These are phyloP conservation scores for Phytophthora cryptogea DNA, from an alignment of 352 stramenopile species.

Conservation along the genomic window DNA sequence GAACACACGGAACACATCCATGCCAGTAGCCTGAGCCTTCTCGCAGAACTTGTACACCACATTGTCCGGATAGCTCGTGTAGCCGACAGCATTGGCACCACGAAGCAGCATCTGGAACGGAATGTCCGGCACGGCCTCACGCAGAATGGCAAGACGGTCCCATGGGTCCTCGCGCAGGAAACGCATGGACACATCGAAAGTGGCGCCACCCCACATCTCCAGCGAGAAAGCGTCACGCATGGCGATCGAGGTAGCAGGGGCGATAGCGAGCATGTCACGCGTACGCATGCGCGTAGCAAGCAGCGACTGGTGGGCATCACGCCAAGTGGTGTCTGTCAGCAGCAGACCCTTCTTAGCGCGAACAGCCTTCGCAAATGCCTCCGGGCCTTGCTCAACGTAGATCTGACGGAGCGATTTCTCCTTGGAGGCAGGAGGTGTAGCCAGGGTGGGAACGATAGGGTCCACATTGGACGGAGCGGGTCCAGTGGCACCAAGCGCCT, in stretches of 20 bases:
- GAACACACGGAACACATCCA: constrained; percentile 99
- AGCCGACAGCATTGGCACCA: constrained; percentile 96
- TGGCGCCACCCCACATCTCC: constrained; percentile 98
- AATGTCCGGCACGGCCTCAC: constrained; percentile 95
- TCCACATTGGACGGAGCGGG: constrained; percentile 87
- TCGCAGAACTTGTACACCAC: constrained; percentile 98
- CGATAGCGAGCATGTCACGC: constrained; percentile 96
- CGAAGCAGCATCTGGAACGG: constrained; percentile 98
- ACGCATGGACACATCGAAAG: constrained; percentile 97
- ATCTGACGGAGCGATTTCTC: constrained; percentile 89
- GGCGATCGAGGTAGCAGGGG: constrained; percentile 90
- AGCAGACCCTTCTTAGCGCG: constrained; percentile 93
- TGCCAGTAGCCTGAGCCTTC: constrained; percentile 93
- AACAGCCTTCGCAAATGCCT: constrained; percentile 97
- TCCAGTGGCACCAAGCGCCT: constrained; percentile 92
- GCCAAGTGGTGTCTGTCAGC: constrained; percentile 98
- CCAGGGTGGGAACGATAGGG: constrained; percentile 82
- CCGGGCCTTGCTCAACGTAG: constrained; percentile 94
- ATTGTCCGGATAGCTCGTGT: constrained; percentile 97
- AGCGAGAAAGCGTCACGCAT: constrained; percentile 95
- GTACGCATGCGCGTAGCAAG: constrained; percentile 96
- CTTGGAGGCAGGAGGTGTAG: constrained; percentile 35
- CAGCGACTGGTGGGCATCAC: constrained; percentile 98
- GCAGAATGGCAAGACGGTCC: constrained; percentile 91
- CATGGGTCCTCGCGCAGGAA: constrained; percentile 98